phyloP scores from a whole-genome alignment of 2,329 filamentous ascomycete species.

The Amauroascus verrucosus region DNA sequence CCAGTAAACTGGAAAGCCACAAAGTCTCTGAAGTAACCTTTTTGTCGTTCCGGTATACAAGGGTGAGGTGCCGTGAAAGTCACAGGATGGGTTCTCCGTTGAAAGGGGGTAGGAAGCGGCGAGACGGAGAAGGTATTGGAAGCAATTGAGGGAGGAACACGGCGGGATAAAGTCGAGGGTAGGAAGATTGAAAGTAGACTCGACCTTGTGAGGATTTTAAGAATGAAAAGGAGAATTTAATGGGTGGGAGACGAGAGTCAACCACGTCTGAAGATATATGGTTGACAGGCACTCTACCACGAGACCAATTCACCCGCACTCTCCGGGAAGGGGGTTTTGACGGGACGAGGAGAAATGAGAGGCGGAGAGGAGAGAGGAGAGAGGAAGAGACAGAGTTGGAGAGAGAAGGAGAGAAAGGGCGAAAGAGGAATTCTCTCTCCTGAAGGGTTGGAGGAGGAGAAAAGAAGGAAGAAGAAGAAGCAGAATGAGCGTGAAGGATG shows the following conservation, averaged over 20 bases:
- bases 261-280: slow-evolving; percentile 9
- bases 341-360: slow-evolving; percentile 18
- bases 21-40: not conserved
- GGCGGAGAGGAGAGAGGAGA: slow-evolving; percentile 18
- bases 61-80: not conserved
- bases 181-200: slow-evolving; percentile 7
- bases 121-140: not conserved
- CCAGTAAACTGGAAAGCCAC: not conserved
- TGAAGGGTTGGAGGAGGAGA: slow-evolving; percentile 17
- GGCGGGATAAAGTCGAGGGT: not conserved
- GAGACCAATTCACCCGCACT: slow-evolving; percentile 13
- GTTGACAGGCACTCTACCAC: slow-evolving; percentile 7
- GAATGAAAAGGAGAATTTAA: not conserved
- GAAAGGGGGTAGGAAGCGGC: not conserved
- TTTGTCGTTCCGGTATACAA: not conserved
- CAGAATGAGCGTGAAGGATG: slow-evolving; percentile 22
- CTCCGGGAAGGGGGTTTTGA: slow-evolving; percentile 5
- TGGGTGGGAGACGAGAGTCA: slow-evolving; percentile 15
- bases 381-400: slow-evolving; percentile 12
- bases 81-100: not conserved
- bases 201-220: not conserved
- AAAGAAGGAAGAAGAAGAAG: slow-evolving; percentile 19
- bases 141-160: slow-evolving; percentile 4
- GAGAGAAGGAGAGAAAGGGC: slow-evolving; percentile 8
- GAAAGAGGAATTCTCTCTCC: slow-evolving; percentile 13